Conservation (phyloP, 139 green algal genomes). For the Chloropicon primus region DNA sequence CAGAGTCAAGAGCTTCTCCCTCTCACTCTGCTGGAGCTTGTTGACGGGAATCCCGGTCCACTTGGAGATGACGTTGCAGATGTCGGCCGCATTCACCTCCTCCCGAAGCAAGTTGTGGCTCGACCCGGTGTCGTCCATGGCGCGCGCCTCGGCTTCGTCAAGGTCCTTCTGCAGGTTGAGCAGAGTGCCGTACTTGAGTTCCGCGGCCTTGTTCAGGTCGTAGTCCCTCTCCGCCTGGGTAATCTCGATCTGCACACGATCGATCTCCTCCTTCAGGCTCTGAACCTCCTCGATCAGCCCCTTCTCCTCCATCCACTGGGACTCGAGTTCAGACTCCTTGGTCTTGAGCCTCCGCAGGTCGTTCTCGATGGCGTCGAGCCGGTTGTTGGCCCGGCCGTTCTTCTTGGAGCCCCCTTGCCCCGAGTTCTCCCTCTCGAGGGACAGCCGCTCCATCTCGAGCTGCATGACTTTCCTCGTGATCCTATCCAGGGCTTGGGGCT, state of each 20-base stretch:
- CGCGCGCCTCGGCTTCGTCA: conserved; percentile 24
- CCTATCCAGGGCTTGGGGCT: conserved; percentile 87
- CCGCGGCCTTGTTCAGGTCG: conserved; percentile 82
- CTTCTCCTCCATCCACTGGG: neutral
- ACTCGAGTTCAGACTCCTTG: neutral
- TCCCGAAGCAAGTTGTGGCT: conserved; percentile 69
- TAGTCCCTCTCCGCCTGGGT: conserved; percentile 81
- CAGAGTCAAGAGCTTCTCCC: conserved; percentile 88
- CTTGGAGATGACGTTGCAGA: conserved; percentile 82
- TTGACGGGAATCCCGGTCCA: conserved; percentile 88
- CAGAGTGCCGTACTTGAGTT: conserved; percentile 97
- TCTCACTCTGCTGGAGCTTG: conserved; percentile 60
- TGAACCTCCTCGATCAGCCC: conserved; percentile 20
- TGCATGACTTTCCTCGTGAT: conserved; percentile 74
- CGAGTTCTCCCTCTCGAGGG: conserved; percentile 38
- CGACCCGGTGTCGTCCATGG: conserved; percentile 21
- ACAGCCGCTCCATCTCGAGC: conserved; percentile 91
- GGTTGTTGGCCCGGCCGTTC: too few relatives aligned
- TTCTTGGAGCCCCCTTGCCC: neutral
- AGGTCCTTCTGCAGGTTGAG: conserved; percentile 70
- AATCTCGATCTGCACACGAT: conserved; percentile 69
- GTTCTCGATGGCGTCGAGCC: neutral
- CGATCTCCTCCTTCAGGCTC: conserved; percentile 84
- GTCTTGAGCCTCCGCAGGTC: neutral
- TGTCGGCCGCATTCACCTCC: conserved; percentile 91